phyloP scores from a whole-genome alignment of 345 rosid genomes.

The Firmiana major region DNA sequence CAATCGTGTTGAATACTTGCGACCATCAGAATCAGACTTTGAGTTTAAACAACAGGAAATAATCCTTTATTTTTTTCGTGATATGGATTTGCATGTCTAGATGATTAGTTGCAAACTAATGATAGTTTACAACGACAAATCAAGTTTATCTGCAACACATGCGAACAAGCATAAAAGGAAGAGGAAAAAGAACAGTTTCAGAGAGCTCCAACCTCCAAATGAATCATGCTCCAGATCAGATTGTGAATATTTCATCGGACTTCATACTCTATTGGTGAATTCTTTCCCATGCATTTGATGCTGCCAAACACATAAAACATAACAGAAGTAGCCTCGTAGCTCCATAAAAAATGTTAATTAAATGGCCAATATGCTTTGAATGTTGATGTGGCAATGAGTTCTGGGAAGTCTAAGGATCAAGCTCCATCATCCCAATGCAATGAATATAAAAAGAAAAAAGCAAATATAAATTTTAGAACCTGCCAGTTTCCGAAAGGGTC shows the following conservation, averaged over 20 bases:
- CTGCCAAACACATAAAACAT: conserved; percentile 5
- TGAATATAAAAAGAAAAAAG: neutral
- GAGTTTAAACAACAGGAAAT: neutral
- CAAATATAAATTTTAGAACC: neutral
- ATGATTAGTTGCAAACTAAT: neutral
- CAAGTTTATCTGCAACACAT: neutral
- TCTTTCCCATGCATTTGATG: conserved; percentile 15
- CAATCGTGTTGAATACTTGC: neutral
- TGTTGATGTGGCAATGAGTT: neutral
- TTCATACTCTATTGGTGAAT: neutral
- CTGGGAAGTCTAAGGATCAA: neutral
- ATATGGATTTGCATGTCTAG: too few relatives aligned
- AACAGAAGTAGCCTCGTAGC: neutral
- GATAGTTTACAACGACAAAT: neutral
- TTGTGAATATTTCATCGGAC: neutral
- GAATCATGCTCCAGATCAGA: neutral
- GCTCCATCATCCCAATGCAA: neutral
- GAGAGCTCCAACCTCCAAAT: neutral
- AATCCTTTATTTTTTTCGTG: neutral
- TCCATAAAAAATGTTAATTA: neutral
- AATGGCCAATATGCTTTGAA: neutral
- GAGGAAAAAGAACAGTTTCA: neutral
- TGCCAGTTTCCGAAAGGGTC: conserved; percentile 26
- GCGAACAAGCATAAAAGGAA: neutral
- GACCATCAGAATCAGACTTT: neutral